A percentile compares a stretch with the other conserved stretches of the same genome.
Evolutionary conservation across 352 stramenopile genomes (phyloP).

Genomic region (Globisporangium radiosum): DNA sequence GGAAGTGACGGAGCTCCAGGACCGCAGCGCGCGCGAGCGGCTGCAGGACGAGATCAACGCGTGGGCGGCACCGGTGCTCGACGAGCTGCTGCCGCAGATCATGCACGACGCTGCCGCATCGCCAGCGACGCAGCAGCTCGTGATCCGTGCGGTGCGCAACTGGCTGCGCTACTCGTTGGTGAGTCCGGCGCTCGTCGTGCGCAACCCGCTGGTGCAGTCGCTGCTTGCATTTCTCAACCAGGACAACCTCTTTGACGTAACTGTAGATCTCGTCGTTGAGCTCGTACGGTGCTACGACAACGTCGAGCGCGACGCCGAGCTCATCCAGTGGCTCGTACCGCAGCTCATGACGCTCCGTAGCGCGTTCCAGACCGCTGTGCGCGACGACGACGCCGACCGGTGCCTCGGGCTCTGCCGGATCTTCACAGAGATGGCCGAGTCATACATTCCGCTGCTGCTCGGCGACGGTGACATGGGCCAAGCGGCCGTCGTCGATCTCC

Average conservation of each 20-base stretch:
- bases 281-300: conserved; percentile 62
- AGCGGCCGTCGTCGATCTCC: conserved; percentile 62
- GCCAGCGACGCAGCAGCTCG: conserved; percentile 42
- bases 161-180: conserved; percentile 63
- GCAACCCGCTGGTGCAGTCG: conserved; percentile 66
- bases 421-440: conserved; percentile 88
- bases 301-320: conserved; percentile 28
- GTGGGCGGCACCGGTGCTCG: conserved; percentile 50
- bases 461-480: conserved; percentile 40
- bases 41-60: conserved; percentile 58
- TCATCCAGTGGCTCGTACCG: conserved; percentile 77
- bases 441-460: conserved; percentile 78
- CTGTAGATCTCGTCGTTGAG: conserved; percentile 79
- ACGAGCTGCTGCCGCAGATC: conserved; percentile 61
- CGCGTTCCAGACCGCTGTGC: conserved; percentile 40
- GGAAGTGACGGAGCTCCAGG: conserved; percentile 46
- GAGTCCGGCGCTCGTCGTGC: conserved; percentile 28
- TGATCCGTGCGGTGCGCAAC: conserved; percentile 48
- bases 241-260: conserved; percentile 79
- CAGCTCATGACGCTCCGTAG: conserved; percentile 60
- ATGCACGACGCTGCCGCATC: conserved; percentile 51
- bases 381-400: conserved; percentile 66
- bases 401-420: conserved; percentile 78
- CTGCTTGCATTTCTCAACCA: conserved; percentile 51
- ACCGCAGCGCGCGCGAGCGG: conserved; percentile 33